Percentiles rank a stretch among this genome's conserved stretches.
Evolutionary conservation across 352 stramenopile genomes (phyloP).

Genomic region (Elongisporangium undulatum): DNA sequence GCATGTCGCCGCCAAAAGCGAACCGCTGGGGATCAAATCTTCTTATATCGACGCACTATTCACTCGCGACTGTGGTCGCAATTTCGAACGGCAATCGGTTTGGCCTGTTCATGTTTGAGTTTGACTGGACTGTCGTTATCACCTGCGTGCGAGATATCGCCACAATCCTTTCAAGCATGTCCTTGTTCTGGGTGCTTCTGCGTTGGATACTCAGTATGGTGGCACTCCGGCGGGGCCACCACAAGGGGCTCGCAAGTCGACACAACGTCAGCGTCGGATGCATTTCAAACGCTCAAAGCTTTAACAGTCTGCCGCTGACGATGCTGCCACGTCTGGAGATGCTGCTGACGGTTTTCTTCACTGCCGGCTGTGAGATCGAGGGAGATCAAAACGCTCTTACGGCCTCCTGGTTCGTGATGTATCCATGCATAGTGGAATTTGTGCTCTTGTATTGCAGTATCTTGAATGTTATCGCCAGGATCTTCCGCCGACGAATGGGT

Average conservation of each 20-base stretch:
- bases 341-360: constrained; percentile 34
- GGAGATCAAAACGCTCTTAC: constrained; percentile 33
- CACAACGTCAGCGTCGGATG: constrained; percentile 28
- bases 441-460: constrained; percentile 37
- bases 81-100: constrained; percentile 26
- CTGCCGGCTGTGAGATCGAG: constrained; percentile 34
- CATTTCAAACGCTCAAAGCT: constrained; percentile 23
- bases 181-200: constrained; percentile 21
- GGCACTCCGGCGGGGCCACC: constrained; percentile 24
- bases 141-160: constrained; percentile 8
- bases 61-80: constrained; percentile 16
- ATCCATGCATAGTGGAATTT: constrained; percentile 29
- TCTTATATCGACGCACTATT: constrained; percentile 9
- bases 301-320: constrained; percentile 38
- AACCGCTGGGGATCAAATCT: constrained; percentile 21
- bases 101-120: constrained; percentile 42
- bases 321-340: constrained; percentile 36
- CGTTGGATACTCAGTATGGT: constrained; percentile 40
- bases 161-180: constrained; percentile 33
- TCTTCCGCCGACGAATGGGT: constrained; percentile 22
- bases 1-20: constrained; percentile 1
- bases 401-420: constrained; percentile 43
- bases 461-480: constrained; percentile 36
- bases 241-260: constrained; percentile 11
- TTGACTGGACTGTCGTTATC: constrained; percentile 39